A percentile compares a stretch with the other conserved stretches of the same genome.
phyloP scores from a whole-genome alignment of 1,284 basidiomycete genomes.

The Boletus hoseneyae region DNA sequence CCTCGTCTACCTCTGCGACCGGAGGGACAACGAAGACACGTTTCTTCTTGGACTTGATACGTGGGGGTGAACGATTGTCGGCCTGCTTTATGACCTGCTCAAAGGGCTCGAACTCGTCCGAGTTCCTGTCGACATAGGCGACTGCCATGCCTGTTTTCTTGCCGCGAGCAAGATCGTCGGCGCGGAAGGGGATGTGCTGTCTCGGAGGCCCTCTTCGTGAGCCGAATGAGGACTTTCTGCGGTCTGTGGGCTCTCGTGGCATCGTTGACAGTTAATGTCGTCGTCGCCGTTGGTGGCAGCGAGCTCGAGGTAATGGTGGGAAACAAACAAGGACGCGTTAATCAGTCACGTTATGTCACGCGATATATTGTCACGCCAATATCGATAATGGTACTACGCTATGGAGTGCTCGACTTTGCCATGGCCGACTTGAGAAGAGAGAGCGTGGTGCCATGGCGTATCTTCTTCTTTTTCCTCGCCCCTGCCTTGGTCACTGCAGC shows the following conservation, averaged over 20 bases:
- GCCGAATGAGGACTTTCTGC: slow-evolving; percentile 34
- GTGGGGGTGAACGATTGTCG: slow-evolving; percentile 61
- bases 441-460: slow-evolving; percentile 8
- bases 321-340: slow-evolving; percentile 29
- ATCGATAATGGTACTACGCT: neutral
- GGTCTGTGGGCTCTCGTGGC: slow-evolving; percentile 27
- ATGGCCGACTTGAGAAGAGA: slow-evolving; percentile 24
- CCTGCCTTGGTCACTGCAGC: slow-evolving; percentile 7
- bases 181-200: slow-evolving; percentile 70
- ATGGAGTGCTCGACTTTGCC: slow-evolving; percentile 2
- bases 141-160: slow-evolving; percentile 74
- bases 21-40: slow-evolving; percentile 38
- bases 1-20: slow-evolving; percentile 45
- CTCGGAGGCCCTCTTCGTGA: slow-evolving; percentile 40
- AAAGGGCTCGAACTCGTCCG: slow-evolving; percentile 84
- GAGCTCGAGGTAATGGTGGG: slow-evolving; percentile 15
- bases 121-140: slow-evolving; percentile 63
- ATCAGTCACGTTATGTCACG: slow-evolving; percentile 32
- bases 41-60: slow-evolving; percentile 45
- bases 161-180: slow-evolving; percentile 68
- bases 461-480: slow-evolving; percentile 1
- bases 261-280: slow-evolving; percentile 27
- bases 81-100: slow-evolving; percentile 70
- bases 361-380: slow-evolving; percentile 16
- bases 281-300: slow-evolving; percentile 29